Conservation (phyloP, 2,329 filamentous ascomycete genomes). For the Coniochaeta hoffmannii region DNA sequence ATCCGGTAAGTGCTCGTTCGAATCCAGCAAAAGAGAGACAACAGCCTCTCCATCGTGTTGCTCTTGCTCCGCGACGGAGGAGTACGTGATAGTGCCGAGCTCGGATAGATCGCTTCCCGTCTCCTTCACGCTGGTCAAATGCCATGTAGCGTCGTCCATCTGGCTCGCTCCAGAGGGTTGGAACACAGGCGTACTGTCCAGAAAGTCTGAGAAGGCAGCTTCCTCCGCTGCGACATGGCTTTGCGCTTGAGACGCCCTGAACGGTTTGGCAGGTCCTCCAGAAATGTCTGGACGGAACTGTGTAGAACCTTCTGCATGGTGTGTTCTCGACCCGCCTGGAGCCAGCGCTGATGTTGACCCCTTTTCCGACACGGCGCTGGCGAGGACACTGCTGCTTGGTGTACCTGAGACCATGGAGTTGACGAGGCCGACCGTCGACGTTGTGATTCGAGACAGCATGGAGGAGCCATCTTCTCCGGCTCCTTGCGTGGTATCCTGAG, state of each 20-base stretch:
- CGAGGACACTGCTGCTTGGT: slow-evolving; percentile 5
- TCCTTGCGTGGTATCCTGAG: not conserved
- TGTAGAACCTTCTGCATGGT: slow-evolving; percentile 15
- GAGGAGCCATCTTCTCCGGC: not conserved
- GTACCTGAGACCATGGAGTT: slow-evolving; percentile 16
- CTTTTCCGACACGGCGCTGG: slow-evolving; percentile 4
- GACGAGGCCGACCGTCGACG: slow-evolving; percentile 14
- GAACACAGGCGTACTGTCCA: slow-evolving; percentile 19
- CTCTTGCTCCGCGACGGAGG: slow-evolving; percentile 26
- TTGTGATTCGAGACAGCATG: slow-evolving; percentile 13
- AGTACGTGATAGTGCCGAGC: not conserved
- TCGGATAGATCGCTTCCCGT: not conserved
- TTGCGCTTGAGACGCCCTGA: slow-evolving; percentile 20
- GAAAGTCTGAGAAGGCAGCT: slow-evolving; percentile 27
- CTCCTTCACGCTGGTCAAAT: not conserved
- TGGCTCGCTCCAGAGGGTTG: slow-evolving; percentile 11
- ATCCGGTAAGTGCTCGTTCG: slow-evolving; percentile 16
- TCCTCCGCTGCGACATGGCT: slow-evolving; percentile 23
- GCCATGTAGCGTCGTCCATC: slow-evolving; percentile 11
- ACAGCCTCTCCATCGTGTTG: slow-evolving; percentile 30
- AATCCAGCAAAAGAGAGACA: slow-evolving; percentile 25
- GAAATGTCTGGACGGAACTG: slow-evolving; percentile 8
- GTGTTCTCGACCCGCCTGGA: slow-evolving; percentile 10
- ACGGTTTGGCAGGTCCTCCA: slow-evolving; percentile 9
- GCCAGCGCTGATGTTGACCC: slow-evolving; percentile 2